Percentiles rank a stretch among this genome's conserved stretches.
Conservation (phyloP, 2,329 filamentous ascomycete genomes). For the Alternaria sp. region DNA sequence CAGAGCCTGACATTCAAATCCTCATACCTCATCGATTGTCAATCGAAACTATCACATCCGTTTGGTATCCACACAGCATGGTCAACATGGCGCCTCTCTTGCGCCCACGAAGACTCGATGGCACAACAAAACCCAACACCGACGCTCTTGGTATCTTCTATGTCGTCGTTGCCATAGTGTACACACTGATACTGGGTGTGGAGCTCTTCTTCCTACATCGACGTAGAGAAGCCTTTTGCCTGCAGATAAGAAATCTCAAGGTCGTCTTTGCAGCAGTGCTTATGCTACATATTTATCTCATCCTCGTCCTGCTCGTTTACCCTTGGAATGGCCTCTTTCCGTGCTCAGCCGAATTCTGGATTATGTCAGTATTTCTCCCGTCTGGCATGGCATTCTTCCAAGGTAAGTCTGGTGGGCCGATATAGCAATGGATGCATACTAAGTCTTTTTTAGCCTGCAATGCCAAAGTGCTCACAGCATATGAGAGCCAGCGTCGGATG, state of each 20-base stretch:
- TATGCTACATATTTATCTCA: slow-evolving; percentile 49
- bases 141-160: slow-evolving; percentile 46
- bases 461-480: slow-evolving; percentile 47
- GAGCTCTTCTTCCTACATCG: slow-evolving; percentile 44
- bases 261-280: slow-evolving; percentile 45
- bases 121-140: slow-evolving; percentile 36
- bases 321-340: slow-evolving; percentile 47
- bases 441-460: slow-evolving; percentile 39
- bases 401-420: slow-evolving; percentile 25
- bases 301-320: slow-evolving; percentile 49
- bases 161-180: slow-evolving; percentile 42
- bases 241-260: slow-evolving; percentile 45
- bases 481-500: slow-evolving; percentile 47
- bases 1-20: slow-evolving; percentile 34
- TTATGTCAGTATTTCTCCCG: slow-evolving; percentile 51
- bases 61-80: slow-evolving; percentile 33
- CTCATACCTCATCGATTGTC: slow-evolving; percentile 8
- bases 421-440: neutral
- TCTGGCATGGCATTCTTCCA: slow-evolving; percentile 52
- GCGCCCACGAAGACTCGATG: slow-evolving; percentile 39
- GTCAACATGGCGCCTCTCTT: slow-evolving; percentile 44
- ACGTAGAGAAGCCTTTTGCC: slow-evolving; percentile 40
- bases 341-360: slow-evolving; percentile 50
- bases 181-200: slow-evolving; percentile 41
- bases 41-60: slow-evolving; percentile 18